A percentile compares a stretch with the other conserved stretches of the same genome.
These are phyloP conservation scores for Amanita muscaria DNA, from an alignment of 768 basidiomycete genomes.

Conservation along the genomic window DNA sequence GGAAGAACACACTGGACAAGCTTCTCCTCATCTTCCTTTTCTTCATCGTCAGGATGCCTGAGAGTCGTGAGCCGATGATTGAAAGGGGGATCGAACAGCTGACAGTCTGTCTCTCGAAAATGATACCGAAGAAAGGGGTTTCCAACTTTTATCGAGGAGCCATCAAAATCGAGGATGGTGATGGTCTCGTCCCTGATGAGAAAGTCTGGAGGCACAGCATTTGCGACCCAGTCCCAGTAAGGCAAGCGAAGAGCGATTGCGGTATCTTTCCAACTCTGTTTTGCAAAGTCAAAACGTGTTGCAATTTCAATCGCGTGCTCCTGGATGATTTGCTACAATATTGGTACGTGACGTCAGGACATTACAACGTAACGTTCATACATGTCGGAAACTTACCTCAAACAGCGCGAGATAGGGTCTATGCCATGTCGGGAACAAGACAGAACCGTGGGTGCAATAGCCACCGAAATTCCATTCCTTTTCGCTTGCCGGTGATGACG, in stretches of 20 bases:
- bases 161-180: conserved; percentile 22
- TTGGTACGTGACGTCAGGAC: background rate
- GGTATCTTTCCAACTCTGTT: conserved; percentile 22
- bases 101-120: conserved; percentile 18
- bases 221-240: conserved; percentile 45
- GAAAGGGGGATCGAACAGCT: conserved; percentile 22
- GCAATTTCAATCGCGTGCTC: conserved; percentile 33
- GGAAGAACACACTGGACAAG: conserved; percentile 19
- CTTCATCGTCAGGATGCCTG: conserved; percentile 23
- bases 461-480: conserved; percentile 25
- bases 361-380: background rate
- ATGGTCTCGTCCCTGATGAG: conserved; percentile 22
- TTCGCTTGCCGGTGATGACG: too few species aligned
- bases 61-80: conserved; percentile 27
- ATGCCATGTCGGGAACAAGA: conserved; percentile 44
- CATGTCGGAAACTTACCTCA: conserved; percentile 43
- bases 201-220: conserved; percentile 28
- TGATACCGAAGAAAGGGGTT: conserved; percentile 28
- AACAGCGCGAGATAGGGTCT: conserved; percentile 41
- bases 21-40: conserved; percentile 21
- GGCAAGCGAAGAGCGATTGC: conserved; percentile 32
- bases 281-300: conserved; percentile 25
- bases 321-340: conserved; percentile 37
- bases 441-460: conserved; percentile 45
- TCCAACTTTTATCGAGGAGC: conserved; percentile 17